A percentile compares a stretch with the other conserved stretches of the same genome.
Conservation (phyloP, 2,329 filamentous ascomycete species). For the Phyllosticta citriasiana region DNA sequence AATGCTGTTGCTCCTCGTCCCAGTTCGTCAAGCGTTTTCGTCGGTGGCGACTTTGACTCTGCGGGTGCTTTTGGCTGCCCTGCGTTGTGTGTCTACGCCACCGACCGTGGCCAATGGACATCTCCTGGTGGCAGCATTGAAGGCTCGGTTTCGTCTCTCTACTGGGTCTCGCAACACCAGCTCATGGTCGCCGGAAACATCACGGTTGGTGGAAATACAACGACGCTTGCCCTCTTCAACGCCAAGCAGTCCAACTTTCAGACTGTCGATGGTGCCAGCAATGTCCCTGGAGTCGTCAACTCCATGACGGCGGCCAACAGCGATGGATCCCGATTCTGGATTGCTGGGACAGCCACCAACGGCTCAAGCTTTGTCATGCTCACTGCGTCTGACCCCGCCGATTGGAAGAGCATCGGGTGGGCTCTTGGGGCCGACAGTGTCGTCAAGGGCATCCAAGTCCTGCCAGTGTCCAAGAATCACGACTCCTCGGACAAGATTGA, state of each 20-base stretch:
- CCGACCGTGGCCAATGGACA: slow-evolving; percentile 63
- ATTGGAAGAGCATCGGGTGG: slow-evolving; percentile 57
- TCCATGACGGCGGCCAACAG: slow-evolving; percentile 64
- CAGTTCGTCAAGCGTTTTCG: slow-evolving; percentile 63
- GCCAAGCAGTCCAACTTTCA: slow-evolving; percentile 57
- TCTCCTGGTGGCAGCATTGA: slow-evolving; percentile 62
- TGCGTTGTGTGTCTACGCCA: slow-evolving; percentile 70
- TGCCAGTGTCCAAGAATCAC: slow-evolving; percentile 62
- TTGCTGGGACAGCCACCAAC: slow-evolving; percentile 59
- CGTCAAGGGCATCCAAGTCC: slow-evolving; percentile 73
- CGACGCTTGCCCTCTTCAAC: slow-evolving; percentile 65
- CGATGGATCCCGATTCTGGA: slow-evolving; percentile 69
- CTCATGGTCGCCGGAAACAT: slow-evolving; percentile 73
- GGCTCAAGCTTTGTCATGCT: slow-evolving; percentile 56
- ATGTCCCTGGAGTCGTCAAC: slow-evolving; percentile 70
- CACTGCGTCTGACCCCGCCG: slow-evolving; percentile 67
- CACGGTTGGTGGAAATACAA: slow-evolving; percentile 52
- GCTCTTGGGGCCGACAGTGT: slow-evolving; percentile 54
- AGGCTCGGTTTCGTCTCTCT: slow-evolving; percentile 61
- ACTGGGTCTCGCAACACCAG: slow-evolving; percentile 63
- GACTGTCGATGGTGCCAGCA: slow-evolving; percentile 48
- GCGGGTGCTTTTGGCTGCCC: slow-evolving; percentile 78
- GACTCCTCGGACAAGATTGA: slow-evolving; percentile 53
- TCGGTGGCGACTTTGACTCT: slow-evolving; percentile 74
- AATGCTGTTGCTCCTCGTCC: slow-evolving; percentile 67